Evolutionary conservation across 164 flowering plant genomes (phyloP).

Genomic region (Litsea cubeba): DNA sequence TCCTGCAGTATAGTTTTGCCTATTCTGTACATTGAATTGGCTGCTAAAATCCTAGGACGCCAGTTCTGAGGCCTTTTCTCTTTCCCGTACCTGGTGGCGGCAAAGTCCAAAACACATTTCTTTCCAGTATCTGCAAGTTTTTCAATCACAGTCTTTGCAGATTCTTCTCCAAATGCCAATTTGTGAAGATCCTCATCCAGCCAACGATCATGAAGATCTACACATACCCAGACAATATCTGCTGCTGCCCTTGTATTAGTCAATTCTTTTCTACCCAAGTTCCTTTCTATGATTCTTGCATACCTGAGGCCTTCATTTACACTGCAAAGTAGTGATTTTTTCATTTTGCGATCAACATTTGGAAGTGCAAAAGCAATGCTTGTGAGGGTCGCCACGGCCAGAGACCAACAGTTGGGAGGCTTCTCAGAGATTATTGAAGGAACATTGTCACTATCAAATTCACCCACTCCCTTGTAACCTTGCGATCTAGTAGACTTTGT

Average conservation of each 20-base stretch:
- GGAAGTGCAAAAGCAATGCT: slow-evolving; percentile 58
- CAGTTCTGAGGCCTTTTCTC: slow-evolving; percentile 33
- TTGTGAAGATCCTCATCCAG: slow-evolving; percentile 45
- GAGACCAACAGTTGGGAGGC: slow-evolving; percentile 64
- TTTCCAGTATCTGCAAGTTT: slow-evolving; percentile 34
- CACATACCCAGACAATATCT: slow-evolving; percentile 41
- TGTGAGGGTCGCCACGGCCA: slow-evolving; percentile 57
- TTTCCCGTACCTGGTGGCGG: slow-evolving; percentile 5
- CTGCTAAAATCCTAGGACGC: slow-evolving; percentile 28
- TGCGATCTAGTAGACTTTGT: slow-evolving; percentile 10
- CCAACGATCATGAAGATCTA: slow-evolving; percentile 50
- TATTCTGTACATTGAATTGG: slow-evolving; percentile 59
- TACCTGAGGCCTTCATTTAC: slow-evolving; percentile 38
- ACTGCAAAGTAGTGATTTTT: slow-evolving; percentile 25
- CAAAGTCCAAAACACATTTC: slow-evolving; percentile 23
- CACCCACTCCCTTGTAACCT: slow-evolving; percentile 39
- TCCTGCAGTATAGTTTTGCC: slow-evolving; percentile 31
- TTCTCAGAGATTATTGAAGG: slow-evolving; percentile 33
- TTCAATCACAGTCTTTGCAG: slow-evolving; percentile 33
- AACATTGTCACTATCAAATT: slow-evolving; percentile 44
- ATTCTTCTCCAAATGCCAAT: slow-evolving; percentile 25
- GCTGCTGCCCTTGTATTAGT: slow-evolving; percentile 42
- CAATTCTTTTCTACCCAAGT: slow-evolving; percentile 24
- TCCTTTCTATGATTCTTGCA: slow-evolving; percentile 34
- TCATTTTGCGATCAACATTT: slow-evolving; percentile 13